Conservation (phyloP, 2,329 filamentous ascomycete genomes). For the Sclerotinia glacialis region DNA sequence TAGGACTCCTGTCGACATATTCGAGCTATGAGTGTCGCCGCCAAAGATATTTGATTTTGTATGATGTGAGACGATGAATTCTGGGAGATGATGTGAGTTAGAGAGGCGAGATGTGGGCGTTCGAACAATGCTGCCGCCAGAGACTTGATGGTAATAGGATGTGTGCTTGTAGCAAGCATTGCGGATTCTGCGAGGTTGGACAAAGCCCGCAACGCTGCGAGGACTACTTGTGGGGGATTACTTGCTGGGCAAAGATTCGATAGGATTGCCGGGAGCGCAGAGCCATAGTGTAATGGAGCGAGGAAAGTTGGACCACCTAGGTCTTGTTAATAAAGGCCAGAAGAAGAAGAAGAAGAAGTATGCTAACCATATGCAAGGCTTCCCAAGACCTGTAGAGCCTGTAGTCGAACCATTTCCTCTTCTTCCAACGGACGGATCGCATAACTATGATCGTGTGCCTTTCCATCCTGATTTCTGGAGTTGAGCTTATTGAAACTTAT, state of each 20-base stretch:
- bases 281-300: constrained; percentile 65
- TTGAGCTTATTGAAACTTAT: constrained; percentile 46
- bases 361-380: constrained; percentile 77
- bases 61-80: constrained; percentile 50
- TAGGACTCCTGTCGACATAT: constrained; percentile 69
- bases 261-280: constrained; percentile 67
- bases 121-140: constrained; percentile 66
- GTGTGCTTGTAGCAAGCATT: constrained; percentile 51
- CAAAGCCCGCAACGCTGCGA: constrained; percentile 72
- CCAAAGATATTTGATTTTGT: constrained; percentile 61
- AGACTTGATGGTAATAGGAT: constrained; percentile 47
- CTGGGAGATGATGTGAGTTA: constrained; percentile 64
- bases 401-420: constrained; percentile 67
- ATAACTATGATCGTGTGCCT: constrained; percentile 48
- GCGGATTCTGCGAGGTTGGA: constrained; percentile 68
- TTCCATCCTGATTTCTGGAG: constrained; percentile 45
- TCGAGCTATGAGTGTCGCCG: constrained; percentile 53
- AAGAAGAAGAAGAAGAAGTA: neutral
- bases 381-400: constrained; percentile 79
- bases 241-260: constrained; percentile 64
- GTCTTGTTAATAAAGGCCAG: constrained; percentile 24
- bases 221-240: constrained; percentile 63
- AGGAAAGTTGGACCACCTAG: constrained; percentile 79
- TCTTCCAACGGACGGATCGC: constrained; percentile 47
- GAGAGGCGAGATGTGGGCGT: constrained; percentile 56